Conservation (phyloP, 2,329 filamentous ascomycete genomes). For the Thielaviopsis punctulata region DNA sequence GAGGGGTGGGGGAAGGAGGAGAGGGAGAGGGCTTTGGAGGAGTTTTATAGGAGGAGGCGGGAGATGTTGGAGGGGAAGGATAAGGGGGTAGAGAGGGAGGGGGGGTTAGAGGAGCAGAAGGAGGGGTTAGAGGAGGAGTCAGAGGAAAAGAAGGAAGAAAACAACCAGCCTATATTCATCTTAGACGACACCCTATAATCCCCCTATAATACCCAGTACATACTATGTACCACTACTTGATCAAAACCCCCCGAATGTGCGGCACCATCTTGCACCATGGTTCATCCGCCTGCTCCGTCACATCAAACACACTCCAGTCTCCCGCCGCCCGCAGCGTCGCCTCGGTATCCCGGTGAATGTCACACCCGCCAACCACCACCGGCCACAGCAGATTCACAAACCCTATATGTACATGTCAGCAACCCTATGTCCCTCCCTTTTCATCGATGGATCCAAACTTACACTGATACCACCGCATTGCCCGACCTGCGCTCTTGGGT, state of each 20-base stretch:
- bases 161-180: slow-evolving; percentile 20
- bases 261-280: slow-evolving; percentile 27
- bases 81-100: slow-evolving; percentile 14
- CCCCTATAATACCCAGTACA: background rate
- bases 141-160: slow-evolving; percentile 1
- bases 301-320: slow-evolving; percentile 31
- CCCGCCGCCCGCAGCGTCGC: slow-evolving; percentile 31
- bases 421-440: background rate
- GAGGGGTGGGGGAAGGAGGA: slow-evolving; percentile 81
- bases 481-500: slow-evolving; percentile 21
- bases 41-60: slow-evolving; percentile 58
- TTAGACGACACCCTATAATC: slow-evolving; percentile 22
- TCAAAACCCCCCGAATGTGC: slow-evolving; percentile 34
- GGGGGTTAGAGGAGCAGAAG: slow-evolving; percentile 1
- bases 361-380: slow-evolving; percentile 32
- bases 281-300: slow-evolving; percentile 25
- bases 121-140: slow-evolving; percentile 7
- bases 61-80: slow-evolving; percentile 26
- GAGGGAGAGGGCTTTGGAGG: slow-evolving; percentile 58
- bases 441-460: slow-evolving; percentile 16
- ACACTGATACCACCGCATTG: slow-evolving; percentile 34
- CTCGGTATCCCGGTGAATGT: slow-evolving; percentile 31
- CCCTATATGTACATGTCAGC: slow-evolving; percentile 18
- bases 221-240: slow-evolving; percentile 24
- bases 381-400: slow-evolving; percentile 37